These are phyloP conservation scores for Aspergillus niger DNA, from an alignment of 2,329 filamentous ascomycete genomes.

Conservation along the genomic window DNA sequence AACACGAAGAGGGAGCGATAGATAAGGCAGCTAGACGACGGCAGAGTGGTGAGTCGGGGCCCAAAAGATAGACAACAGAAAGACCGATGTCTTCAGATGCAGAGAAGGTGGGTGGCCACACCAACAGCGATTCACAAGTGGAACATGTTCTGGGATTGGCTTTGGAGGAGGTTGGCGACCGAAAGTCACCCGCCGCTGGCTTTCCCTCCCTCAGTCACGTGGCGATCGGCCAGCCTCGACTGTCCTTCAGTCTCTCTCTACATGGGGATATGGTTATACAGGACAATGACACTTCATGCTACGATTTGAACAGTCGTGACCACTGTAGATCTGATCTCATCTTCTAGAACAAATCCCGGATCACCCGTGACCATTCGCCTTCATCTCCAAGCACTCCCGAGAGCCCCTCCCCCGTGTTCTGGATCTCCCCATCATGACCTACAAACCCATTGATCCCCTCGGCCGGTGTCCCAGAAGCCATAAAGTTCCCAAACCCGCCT, in stretches of 20 bases:
- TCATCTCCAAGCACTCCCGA: conserved; percentile 55
- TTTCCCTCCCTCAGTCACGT: not conserved
- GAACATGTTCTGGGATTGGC: conserved; percentile 4
- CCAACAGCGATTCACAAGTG: not conserved
- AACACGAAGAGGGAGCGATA: not conserved
- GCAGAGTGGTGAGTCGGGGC: not conserved
- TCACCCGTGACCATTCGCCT: conserved; percentile 60
- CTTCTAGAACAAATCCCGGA: conserved; percentile 59
- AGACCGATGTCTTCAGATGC: not conserved
- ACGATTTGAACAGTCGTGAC: not conserved
- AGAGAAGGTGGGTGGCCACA: not conserved
- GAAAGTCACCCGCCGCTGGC: not conserved
- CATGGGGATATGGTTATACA: too few relatives aligned
- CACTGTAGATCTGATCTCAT: not conserved
- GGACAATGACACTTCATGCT: too few relatives aligned
- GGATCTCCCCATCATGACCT: conserved; percentile 39
- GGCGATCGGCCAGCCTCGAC: not conserved
- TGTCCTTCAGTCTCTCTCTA: too few relatives aligned
- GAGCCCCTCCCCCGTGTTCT: conserved; percentile 47
- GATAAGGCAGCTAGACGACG: not conserved
- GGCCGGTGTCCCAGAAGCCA: conserved; percentile 34
- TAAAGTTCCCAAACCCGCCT: conserved; percentile 53
- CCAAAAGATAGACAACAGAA: not conserved
- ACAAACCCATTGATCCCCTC: conserved; percentile 45
- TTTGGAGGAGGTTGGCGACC: conserved; percentile 3